Base-by-base conservation (phyloP, 2,329 filamentous ascomycete genomes). In the Aspergillus puulaauensis region DNA sequence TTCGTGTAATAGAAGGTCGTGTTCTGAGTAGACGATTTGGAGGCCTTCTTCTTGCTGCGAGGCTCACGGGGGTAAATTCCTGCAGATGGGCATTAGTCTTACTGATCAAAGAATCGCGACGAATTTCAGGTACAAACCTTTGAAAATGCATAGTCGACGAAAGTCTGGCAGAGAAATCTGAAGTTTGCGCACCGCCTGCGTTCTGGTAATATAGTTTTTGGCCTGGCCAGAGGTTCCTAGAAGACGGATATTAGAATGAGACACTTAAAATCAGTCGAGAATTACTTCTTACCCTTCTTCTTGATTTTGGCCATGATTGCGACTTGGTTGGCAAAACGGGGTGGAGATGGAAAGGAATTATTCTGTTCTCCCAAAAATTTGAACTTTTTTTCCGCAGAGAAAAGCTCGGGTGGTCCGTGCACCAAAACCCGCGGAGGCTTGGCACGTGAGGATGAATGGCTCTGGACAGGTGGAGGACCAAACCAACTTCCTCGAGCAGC, bases 71-170 rank as follows among this genome's bases (percentile, higher is more conserved):
- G 95, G 79, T 97, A 99, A 75, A 99, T 98, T 69, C 93, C 83
- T 84, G 45, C 35, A 50, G 24, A 55, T 52, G 48, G 31, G 17
- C 27, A 63, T 70, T 56, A 68, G 54, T 12, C 56, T 62, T 41
- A 40, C 54, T 17, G 45, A 7, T 4, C 17, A 39, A 19, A 31
- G 15, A 15, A 31, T 49, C 46, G n/a, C 24, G 15, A 37, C 37
- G 1, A 19, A 14, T 21, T 35, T n/a, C 24, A 3, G 9, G 37
- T n/a, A 57, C 61, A 44, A 70, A 82, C 84, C 95, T 82, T 98
- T 98, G 89, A 96, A 99, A 77, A 99, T 99, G 81, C 95, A 99
- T 74, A 99, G 84, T 80, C 96, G 90, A 79, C 95, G 89, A 80
- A 99, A 99, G 79, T 99, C 95, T 66, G 93, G 92, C 56, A 99